Conservation (phyloP, 345 rosid species). For the Erucastrum elatum region DNA sequence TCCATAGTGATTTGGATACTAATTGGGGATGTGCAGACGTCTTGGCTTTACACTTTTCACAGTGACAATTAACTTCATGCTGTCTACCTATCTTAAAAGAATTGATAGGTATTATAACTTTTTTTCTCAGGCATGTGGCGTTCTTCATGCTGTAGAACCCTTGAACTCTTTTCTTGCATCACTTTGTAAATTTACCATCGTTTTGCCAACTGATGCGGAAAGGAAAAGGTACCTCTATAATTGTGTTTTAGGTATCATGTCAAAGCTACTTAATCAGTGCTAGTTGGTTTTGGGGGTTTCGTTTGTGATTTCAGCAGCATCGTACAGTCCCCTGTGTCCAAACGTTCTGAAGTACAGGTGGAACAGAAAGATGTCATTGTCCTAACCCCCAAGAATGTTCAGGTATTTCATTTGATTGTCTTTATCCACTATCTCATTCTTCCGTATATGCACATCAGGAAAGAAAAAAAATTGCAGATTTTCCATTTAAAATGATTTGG, state of each 20-base stretch:
- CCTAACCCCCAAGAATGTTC: conserved; percentile 95
- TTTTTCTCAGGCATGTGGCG: conserved; percentile 89
- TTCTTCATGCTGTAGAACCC: conserved; percentile 94
- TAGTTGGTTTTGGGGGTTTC: conserved; percentile 19
- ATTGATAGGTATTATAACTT: conserved; percentile 14
- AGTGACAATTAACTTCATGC: conserved; percentile 6
- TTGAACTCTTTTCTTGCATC: conserved; percentile 96
- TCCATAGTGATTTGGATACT: conserved; percentile 25
- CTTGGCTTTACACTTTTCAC: conserved; percentile 2
- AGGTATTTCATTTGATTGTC: conserved; percentile 51
- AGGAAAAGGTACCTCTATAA: conserved; percentile 60
- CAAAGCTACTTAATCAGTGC: conserved; percentile 19
- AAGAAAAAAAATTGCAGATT: not conserved
- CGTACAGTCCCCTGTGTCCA: conserved; percentile 75
- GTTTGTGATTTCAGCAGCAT: conserved; percentile 59
- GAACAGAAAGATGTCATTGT: conserved; percentile 78
- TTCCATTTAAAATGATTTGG: conserved; percentile 7
- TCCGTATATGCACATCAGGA: conserved; percentile 10
- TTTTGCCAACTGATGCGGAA: conserved; percentile 75
- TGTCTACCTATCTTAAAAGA: conserved; percentile 17
- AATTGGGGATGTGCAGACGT: not conserved
- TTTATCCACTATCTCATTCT: conserved; percentile 14
- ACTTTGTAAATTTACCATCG: conserved; percentile 89
- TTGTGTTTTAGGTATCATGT: conserved; percentile 11
- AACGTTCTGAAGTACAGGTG: conserved; percentile 63